Conservation (phyloP, 495 filamentous ascomycete species). For the Cercophora samala region DNA sequence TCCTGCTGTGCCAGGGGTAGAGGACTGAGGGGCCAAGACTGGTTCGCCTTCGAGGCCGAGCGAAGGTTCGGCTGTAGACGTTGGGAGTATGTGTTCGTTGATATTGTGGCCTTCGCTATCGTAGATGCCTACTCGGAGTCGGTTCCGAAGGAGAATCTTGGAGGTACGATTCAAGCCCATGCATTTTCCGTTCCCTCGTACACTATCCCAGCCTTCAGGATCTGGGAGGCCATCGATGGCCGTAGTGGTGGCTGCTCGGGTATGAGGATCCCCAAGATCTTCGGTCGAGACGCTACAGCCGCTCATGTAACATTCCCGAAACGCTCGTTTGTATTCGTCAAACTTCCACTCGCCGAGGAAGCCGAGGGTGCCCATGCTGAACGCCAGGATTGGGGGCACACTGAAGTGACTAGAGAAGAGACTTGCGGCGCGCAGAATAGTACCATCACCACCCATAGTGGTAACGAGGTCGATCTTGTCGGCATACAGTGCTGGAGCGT, state of each 20-base stretch:
- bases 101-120: slow-evolving; percentile 56
- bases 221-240: slow-evolving; percentile 14
- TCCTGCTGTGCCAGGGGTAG: neutral
- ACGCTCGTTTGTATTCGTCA: slow-evolving; percentile 81
- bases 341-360: slow-evolving; percentile 98
- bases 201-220: slow-evolving; percentile 57
- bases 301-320: slow-evolving; percentile 90
- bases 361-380: slow-evolving; percentile 94
- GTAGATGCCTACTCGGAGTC: slow-evolving; percentile 79
- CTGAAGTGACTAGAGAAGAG: slow-evolving; percentile 77
- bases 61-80: slow-evolving; percentile 39
- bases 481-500: slow-evolving; percentile 37
- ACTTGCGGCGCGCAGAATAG: slow-evolving; percentile 85
- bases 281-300: slow-evolving; percentile 58
- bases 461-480: slow-evolving; percentile 79
- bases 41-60: neutral
- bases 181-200: slow-evolving; percentile 77
- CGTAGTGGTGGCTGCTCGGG: slow-evolving; percentile 32
- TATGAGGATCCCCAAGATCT: slow-evolving; percentile 45
- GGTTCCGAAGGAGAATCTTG: slow-evolving; percentile 78
- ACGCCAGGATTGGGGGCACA: slow-evolving; percentile 89
- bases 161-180: slow-evolving; percentile 72
- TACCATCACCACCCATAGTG: slow-evolving; percentile 93
- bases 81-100: slow-evolving; percentile 46
- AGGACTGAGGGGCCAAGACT: neutral